These are phyloP conservation scores for Oxyria digyna DNA, from an alignment of 148 eudicot genomes.

Conservation along the genomic window DNA sequence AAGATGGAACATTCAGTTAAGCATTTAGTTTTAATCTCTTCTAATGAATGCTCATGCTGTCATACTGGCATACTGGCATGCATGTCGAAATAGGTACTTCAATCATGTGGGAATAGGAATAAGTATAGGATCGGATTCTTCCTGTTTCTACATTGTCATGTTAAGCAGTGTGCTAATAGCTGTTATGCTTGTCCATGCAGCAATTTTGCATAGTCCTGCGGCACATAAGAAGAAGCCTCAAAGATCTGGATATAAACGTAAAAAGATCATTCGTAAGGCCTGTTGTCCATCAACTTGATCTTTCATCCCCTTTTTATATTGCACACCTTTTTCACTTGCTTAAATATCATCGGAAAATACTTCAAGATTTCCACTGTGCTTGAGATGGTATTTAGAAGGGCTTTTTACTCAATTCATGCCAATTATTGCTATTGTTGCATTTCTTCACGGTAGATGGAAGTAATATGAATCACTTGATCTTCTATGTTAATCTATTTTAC, in stretches of 20 bases:
- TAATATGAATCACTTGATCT: neutral
- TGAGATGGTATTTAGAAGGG: neutral
- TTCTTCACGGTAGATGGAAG: neutral
- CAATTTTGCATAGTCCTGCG: constrained; percentile 82
- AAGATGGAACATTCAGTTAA: constrained; percentile 91
- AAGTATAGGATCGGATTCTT: too few relatives aligned
- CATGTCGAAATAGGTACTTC: neutral
- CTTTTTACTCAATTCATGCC: neutral
- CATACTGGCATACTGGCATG: too few relatives aligned
- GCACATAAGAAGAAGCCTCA: constrained; percentile 77
- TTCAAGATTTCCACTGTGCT: neutral
- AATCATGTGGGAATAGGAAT: too few relatives aligned
- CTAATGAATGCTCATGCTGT: neutral
- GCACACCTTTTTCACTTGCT: neutral
- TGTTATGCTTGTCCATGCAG: constrained; percentile 43
- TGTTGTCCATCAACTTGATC: constrained; percentile 7
- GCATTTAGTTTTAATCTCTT: constrained; percentile 13
- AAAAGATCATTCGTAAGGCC: constrained; percentile 64
- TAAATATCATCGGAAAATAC: neutral
- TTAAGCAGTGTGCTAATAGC: constrained; percentile 13
- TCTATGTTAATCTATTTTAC: neutral
- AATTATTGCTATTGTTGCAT: neutral
- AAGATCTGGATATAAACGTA: constrained; percentile 77
- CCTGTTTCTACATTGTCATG: too few relatives aligned
- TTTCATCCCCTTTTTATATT: neutral